Base-by-base conservation (phyloP, 257 asterid genomes). In the Verbascum thapsus region DNA sequence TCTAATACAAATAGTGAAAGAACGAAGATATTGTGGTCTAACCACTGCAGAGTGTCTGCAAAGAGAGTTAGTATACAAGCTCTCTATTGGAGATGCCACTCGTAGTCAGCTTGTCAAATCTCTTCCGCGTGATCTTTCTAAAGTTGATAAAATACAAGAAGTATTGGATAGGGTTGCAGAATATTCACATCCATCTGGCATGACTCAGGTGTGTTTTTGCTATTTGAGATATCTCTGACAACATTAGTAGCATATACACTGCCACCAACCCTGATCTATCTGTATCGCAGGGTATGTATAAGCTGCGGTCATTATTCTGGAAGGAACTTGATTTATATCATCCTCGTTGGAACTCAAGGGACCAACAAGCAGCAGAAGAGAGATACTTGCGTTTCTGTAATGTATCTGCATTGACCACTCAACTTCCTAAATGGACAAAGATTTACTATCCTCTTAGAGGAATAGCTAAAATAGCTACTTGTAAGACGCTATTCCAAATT, bases 271-370 rank as follows among this genome's bases (percentile, higher is more conserved):
- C 68, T 69, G 34, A 66, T 61, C 59, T 58, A 53, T 76, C 44
- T 68, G 69, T 64, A 51, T 62, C 51, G 17, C 80, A 94, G 99
- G 99, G 99, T 40, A 85, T 78, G 89, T 90, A 94, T 73, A 94
- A 81, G 80, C 80, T 94, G 77, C 81, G 88, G 43, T 6, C 73
- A 40, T 67, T 57, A 8, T 78, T 72, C 69, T 94, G 99, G 99
- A 90, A 83, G 77, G 97, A 94, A 69, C 83, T 94, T 48, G 99
- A 94, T 81, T 75, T 94, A 61, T 90, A 94, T 71, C 99, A 94
- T 64, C 97, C 95, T 62, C 97, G 97, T 58, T 94, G 95, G 94
- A 94, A 74, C 78, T 81, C 82, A 41, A 85, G 94, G 80, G 99
- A 94, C 61, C 86, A 81, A 55, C 99, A 94, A 76, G 83, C 79